Percentiles rank a stretch among this genome's conserved stretches.
phyloP scores from a whole-genome alignment of 176 grass and related monocot genomes.

The Zea luxurians region DNA sequence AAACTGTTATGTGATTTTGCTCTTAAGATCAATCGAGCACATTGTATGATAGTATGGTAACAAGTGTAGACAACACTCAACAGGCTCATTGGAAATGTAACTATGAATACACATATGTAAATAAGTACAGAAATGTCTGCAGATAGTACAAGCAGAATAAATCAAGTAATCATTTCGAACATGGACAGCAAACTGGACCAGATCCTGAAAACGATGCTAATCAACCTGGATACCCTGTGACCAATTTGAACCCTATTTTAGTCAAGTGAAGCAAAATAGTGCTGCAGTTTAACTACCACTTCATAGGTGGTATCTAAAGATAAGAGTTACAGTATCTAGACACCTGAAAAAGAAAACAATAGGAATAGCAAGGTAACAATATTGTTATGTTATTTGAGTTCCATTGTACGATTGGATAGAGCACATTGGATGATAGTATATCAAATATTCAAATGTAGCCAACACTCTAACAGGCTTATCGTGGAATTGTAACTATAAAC shows the following conservation, averaged over 20 bases:
- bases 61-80: neutral
- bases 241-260: neutral
- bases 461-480: neutral
- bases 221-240: neutral
- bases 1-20: neutral
- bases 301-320: neutral
- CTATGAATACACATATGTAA: neutral
- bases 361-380: neutral
- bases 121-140: neutral
- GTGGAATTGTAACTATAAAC: neutral
- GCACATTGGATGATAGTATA: neutral
- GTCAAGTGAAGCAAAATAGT: neutral
- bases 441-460: neutral
- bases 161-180: neutral
- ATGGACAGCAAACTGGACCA: neutral
- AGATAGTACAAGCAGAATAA: neutral
- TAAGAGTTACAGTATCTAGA: neutral
- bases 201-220: neutral
- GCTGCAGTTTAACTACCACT: neutral
- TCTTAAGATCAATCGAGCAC: neutral
- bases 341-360: neutral
- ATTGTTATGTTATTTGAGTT: neutral
- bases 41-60: neutral
- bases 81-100: constrained; percentile 9
- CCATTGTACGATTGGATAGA: neutral